Conservation (phyloP, 1,284 basidiomycete genomes). For the Trichosporon faecale region DNA sequence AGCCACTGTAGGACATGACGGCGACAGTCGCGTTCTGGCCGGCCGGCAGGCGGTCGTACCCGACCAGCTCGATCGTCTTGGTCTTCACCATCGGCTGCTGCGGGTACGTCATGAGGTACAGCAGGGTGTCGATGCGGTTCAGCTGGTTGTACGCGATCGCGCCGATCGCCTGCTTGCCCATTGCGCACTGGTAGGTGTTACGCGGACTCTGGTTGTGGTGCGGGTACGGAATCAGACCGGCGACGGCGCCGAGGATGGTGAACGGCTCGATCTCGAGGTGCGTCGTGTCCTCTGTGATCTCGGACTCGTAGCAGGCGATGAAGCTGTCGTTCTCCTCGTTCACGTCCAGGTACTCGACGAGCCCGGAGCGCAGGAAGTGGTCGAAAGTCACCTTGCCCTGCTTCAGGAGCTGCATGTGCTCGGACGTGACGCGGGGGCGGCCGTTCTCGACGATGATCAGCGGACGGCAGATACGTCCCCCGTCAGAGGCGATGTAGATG, state of each 20-base stretch:
- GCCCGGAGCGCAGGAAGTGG: constrained; percentile 87
- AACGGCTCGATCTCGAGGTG: constrained; percentile 99
- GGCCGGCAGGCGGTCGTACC: constrained; percentile 93
- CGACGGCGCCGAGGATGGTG: constrained; percentile 94
- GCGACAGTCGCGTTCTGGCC: constrained; percentile 98
- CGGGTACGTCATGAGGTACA: constrained; percentile 98
- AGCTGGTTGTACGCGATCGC: constrained; percentile 98
- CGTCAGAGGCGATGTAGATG: constrained; percentile 96
- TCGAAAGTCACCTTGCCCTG: constrained; percentile 79
- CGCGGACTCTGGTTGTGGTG: constrained; percentile 99
- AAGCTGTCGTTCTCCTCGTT: constrained; percentile 99
- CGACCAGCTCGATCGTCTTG: constrained; percentile 93
- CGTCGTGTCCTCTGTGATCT: constrained; percentile 78
- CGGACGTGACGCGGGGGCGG: constrained; percentile 69
- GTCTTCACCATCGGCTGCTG: constrained; percentile 99
- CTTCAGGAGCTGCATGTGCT: constrained; percentile 83
- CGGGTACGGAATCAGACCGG: constrained; percentile 97
- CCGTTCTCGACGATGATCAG: constrained; percentile 95
- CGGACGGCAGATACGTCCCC: constrained; percentile 95
- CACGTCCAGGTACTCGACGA: constrained; percentile 99
- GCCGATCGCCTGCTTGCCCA: constrained; percentile 99
- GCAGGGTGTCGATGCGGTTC: constrained; percentile 95
- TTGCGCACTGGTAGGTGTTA: constrained; percentile 99
- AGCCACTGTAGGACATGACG: constrained; percentile 98
- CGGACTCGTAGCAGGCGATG: constrained; percentile 90